Percentiles rank a stretch among this genome's conserved stretches.
Evolutionary conservation across 2,329 filamentous ascomycete species (phyloP).

Genomic region (Hymenoscyphus repandus): DNA sequence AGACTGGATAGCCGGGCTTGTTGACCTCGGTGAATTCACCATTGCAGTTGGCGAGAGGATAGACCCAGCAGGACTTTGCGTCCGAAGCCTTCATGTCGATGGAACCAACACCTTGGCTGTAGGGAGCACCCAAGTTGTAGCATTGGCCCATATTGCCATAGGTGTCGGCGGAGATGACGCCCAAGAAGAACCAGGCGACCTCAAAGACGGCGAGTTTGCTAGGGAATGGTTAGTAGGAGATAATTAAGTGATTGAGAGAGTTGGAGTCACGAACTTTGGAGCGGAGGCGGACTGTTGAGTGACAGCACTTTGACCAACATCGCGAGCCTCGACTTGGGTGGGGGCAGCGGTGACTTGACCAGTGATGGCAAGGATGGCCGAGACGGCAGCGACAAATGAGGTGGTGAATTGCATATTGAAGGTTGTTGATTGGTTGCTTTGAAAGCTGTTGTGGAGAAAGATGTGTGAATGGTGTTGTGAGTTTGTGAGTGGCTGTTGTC

Average conservation of each 20-base stretch:
- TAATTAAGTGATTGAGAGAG: too few species aligned
- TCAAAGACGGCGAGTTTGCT: conserved; percentile 3
- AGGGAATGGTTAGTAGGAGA: neutral
- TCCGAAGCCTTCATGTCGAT: neutral
- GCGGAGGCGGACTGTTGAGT: too few species aligned
- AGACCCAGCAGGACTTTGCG: conserved; percentile 1
- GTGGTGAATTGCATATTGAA: conserved; percentile 6
- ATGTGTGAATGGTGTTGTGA: too few species aligned
- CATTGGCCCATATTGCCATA: conserved; percentile 1
- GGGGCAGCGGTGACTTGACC: conserved; percentile 1
- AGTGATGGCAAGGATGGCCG: too few species aligned
- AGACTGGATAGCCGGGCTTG: neutral
- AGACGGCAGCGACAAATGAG: too few species aligned
- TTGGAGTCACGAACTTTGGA: neutral
- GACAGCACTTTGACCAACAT: too few species aligned
- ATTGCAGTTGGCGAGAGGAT: neutral
- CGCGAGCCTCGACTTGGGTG: neutral
- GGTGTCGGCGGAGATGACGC: neutral
- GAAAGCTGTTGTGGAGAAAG: too few species aligned
- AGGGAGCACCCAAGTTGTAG: conserved; percentile 2
- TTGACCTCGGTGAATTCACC: neutral
- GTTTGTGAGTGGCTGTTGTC: too few species aligned
- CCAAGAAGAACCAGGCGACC: conserved; percentile 2
- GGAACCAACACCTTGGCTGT: neutral
- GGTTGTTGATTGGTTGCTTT: too few species aligned